phyloP scores from a whole-genome alignment of 352 stramenopile genomes.

The Globisporangium orthogonon region DNA sequence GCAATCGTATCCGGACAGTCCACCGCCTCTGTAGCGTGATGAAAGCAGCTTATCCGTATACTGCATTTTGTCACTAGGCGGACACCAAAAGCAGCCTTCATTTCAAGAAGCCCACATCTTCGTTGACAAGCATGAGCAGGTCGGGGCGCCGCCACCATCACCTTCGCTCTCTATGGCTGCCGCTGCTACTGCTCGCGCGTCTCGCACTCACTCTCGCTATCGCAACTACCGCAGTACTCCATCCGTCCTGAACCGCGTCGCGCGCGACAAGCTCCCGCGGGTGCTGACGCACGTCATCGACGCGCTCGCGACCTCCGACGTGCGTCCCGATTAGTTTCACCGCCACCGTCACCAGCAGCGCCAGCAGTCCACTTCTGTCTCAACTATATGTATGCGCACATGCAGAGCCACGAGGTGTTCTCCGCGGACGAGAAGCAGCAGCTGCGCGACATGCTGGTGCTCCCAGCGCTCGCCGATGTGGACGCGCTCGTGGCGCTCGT shows the following conservation, averaged over 20 bases:
- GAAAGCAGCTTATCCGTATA: too few relatives aligned
- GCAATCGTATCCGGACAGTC: too few relatives aligned
- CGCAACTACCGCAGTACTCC: too few relatives aligned
- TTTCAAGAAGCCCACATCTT: too few relatives aligned
- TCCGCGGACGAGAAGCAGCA: conserved; percentile 36
- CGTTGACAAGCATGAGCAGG: too few relatives aligned
- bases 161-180: neutral
- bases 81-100: too few relatives aligned
- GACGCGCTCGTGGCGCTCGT: conserved; percentile 24
- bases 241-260: conserved; percentile 34
- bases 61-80: too few relatives aligned
- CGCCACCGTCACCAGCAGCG: neutral
- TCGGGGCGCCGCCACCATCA: too few relatives aligned
- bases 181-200: neutral
- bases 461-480: conserved; percentile 30
- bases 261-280: conserved; percentile 38
- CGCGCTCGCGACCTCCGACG: conserved; percentile 28
- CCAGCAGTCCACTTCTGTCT: neutral
- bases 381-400: neutral
- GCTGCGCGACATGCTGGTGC: conserved; percentile 32
- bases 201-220: too few relatives aligned
- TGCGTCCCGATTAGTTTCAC: conserved; percentile 3
- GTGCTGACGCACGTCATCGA: conserved; percentile 52
- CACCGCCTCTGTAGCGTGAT: too few relatives aligned
- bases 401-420: conserved; percentile 25